Evolutionary conservation across 441 rosid species (phyloP).

Genomic region (Aquilaria agallochum): DNA sequence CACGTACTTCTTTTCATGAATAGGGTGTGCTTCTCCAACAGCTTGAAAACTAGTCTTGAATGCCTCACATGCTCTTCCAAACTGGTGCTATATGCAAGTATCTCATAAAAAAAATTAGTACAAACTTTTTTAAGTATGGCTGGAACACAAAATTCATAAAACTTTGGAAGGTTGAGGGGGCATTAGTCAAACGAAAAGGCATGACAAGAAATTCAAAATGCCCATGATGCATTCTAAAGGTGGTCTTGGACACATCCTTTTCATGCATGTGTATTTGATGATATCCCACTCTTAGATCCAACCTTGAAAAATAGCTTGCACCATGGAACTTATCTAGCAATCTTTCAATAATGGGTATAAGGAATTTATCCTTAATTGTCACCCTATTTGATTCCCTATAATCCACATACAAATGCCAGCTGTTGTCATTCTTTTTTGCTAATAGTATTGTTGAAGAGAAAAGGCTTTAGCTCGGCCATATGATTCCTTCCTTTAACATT

Average conservation of each 20-base stretch:
- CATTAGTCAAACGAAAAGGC: not conserved
- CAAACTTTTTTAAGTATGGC: not conserved
- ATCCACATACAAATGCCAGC: no score
- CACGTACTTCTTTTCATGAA: constrained; percentile 4
- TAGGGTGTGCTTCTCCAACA: not conserved
- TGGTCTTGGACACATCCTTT: not conserved
- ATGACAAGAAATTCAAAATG: not conserved
- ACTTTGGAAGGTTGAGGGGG: not conserved
- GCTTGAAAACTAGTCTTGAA: not conserved
- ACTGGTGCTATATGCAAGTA: not conserved
- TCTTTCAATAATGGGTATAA: not conserved
- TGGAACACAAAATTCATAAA: not conserved
- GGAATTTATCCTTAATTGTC: not conserved
- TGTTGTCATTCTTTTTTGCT: no score
- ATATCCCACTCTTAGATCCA: not conserved
- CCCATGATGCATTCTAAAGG: not conserved
- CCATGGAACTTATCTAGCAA: not conserved
- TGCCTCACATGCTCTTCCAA: not conserved
- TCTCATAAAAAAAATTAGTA: constrained; percentile 1
- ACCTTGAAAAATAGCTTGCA: not conserved
- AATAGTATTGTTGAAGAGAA: no score
- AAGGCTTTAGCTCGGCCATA: no score
- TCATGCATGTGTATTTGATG: not conserved
- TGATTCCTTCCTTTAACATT: no score
- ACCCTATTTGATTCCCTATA: no score